These are phyloP conservation scores for Grigorovia jiainica DNA, from an alignment of 805 yeast genomes.

Conservation along the genomic window DNA sequence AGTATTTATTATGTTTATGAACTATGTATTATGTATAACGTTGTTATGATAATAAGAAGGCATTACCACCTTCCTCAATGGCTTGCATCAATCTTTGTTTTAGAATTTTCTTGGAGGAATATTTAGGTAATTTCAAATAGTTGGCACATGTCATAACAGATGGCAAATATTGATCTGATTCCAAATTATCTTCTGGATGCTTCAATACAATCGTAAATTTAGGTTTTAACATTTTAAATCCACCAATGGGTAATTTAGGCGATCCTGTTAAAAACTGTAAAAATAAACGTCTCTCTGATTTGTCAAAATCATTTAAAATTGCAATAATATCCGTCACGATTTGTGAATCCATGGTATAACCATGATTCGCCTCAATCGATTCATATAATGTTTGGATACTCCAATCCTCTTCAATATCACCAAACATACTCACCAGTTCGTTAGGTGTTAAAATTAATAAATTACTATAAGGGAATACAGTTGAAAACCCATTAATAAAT, in stretches of 20 bases:
- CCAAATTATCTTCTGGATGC: constrained; percentile 58
- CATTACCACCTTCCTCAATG: constrained; percentile 78
- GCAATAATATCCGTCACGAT: constrained; percentile 53
- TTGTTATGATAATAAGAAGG: constrained; percentile 62
- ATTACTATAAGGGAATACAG: constrained; percentile 70
- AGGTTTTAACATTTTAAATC: constrained; percentile 75
- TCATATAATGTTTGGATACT: constrained; percentile 47
- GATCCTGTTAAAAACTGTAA: constrained; percentile 88
- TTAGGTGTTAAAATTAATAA: constrained; percentile 60
- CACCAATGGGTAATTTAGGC: constrained; percentile 89
- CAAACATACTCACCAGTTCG: constrained; percentile 67
- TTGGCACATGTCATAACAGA: constrained; percentile 99
- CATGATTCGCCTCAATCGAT: constrained; percentile 79
- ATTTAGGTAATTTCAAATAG: constrained; percentile 81
- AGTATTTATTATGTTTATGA: no score
- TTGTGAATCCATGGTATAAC: constrained; percentile 62
- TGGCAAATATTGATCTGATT: constrained; percentile 76
- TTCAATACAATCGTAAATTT: constrained; percentile 81
- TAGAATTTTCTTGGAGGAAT: constrained; percentile 56
- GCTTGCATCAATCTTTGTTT: constrained; percentile 54
- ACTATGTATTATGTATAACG: not conserved
- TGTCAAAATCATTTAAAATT: constrained; percentile 46
- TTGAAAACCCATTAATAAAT: constrained; percentile 72
- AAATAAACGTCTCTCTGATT: constrained; percentile 56
- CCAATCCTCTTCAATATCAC: constrained; percentile 86